Base-by-base conservation (phyloP, 2,329 filamentous ascomycete species). In the Madurella fahalii region DNA sequence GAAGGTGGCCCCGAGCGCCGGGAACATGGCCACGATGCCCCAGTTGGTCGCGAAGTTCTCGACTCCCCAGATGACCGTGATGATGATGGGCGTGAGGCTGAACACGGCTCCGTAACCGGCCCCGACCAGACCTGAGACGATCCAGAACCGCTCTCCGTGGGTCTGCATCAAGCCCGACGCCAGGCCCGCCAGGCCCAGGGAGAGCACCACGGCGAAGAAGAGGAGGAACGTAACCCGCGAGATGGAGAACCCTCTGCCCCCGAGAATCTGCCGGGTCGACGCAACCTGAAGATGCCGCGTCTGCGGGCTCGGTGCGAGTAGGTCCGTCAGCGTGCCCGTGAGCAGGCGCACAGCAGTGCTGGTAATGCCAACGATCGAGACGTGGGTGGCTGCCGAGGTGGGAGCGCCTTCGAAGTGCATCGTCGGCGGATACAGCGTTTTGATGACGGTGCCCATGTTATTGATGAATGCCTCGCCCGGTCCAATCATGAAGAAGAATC, bases 41-140 rank as follows among this genome's bases (percentile, higher is more conserved):
- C 93, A 99, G 65, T 99, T 97, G 0, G 94, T 99, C 54, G 90
- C 94, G 68, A 99, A 97, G 69, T 97, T 99, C 75, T 97, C 92
- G 0, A 96, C 91, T 25, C 94, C 94, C 94, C 94, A 99, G 44
- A 99, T 93, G 9, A 96, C 91, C n/a, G 86, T 90, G 63, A 96
- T 87, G 53, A 97, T 89, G 61, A 97, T 92, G 2, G 94, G 94
- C 0, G 89, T 88, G 5, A 97, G 80, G 46, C 84, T 88, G 75
- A 97, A 99, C 18, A 92, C 83, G 32, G 92, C 92, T 43, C 94
- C 94, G 67, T 99, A 97, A 43, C 94, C 94, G 1, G 91, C 86
- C 7, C 94, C 94, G 7, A 99, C 84, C 1, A 92, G 79, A 0
- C 87, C 83, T 0, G 90, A 95, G 9, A 95, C 88, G 46, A 93